Conservation (phyloP, 345 rosid species). For the Lumnitzera racemosa region DNA sequence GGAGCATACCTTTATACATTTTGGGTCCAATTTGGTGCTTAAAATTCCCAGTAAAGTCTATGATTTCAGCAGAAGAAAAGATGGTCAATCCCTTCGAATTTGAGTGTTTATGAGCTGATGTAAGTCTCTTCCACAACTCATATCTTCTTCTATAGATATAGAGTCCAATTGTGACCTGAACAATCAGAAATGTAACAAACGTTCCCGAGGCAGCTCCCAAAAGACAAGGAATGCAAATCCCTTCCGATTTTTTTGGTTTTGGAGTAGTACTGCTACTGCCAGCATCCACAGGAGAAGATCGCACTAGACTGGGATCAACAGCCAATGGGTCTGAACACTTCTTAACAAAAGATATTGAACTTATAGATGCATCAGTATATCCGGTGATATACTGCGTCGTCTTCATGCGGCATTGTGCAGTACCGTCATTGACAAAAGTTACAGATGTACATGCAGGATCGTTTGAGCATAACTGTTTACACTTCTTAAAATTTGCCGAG, state of each 20-base stretch:
- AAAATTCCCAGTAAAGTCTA: conserved; percentile 48
- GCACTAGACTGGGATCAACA: conserved; percentile 35
- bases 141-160: conserved; percentile 42
- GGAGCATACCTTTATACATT: conserved; percentile 57
- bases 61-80: conserved; percentile 54
- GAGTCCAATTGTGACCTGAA: conserved; percentile 48
- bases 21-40: conserved; percentile 43
- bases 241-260: conserved; percentile 13
- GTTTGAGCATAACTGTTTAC: conserved; percentile 42
- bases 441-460: conserved; percentile 48
- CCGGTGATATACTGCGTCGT: conserved; percentile 53
- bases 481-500: conserved; percentile 35
- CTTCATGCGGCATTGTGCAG: conserved; percentile 41
- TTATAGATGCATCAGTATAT: conserved; percentile 51
- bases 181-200: conserved; percentile 27
- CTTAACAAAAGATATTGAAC: conserved; percentile 58
- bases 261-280: conserved; percentile 11
- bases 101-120: conserved; percentile 24
- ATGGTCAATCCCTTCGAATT: conserved; percentile 48
- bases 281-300: conserved; percentile 10
- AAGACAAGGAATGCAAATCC: conserved; percentile 49
- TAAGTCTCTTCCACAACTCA: conserved; percentile 30
- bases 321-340: conserved; percentile 60
- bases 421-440: conserved; percentile 52
- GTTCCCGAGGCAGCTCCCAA: conserved; percentile 50